Evolutionary conservation across 306 rosid species (phyloP), one percentile per base, ranked within the genome.

Genomic region (Castanospermum australe): DNA sequence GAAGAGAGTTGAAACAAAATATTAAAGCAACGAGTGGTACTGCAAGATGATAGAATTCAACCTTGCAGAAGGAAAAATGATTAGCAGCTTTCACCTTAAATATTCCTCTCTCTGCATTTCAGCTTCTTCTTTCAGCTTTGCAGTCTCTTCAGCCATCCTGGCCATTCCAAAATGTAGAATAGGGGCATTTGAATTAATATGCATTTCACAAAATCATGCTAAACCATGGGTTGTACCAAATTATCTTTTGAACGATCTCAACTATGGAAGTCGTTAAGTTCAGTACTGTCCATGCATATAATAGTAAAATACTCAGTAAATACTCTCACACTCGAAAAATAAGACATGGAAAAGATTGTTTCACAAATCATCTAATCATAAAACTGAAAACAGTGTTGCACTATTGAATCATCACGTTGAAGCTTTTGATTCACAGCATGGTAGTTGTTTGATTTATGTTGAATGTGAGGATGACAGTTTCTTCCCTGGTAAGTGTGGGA

Each of bases 81-180:
- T 28, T 8, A 42, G 52, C 55, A 72, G 65, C 61, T 76, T 83
- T 79, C 77, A 95, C 98, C 96, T 78, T 20, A 52, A 47, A 1
- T 72, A 70, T 78, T 93, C 94, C 82, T 89, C 85, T 89, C 82
- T 88, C 52, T 84, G 84, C 64, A 67, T 63, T 59, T 89, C 96
- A 20, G 84, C 85, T 81, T 93, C 98, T 76, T 91, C 98, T 79
- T 85, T 84, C 36, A 93, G 93, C 82, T 76, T 89, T 4, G 69
- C 84, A 85, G 81, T 84, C 82, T 93, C 99, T 82, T 79, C 91
- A 60, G 86, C 88, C 94, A 91, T 93, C 87, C 99, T 95, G 88
- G 44, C 22, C 84, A 82, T 44, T 30, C 48, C 82, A 87, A 75
- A 82, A 54, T 25, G 71, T 74, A 67, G 64, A 79, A 25, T n/a